A percentile compares a stretch with the other conserved stretches of the same genome.
These are phyloP conservation scores for Butyriboletus loyo DNA, from an alignment of 768 basidiomycete species.

Conservation along the genomic window DNA sequence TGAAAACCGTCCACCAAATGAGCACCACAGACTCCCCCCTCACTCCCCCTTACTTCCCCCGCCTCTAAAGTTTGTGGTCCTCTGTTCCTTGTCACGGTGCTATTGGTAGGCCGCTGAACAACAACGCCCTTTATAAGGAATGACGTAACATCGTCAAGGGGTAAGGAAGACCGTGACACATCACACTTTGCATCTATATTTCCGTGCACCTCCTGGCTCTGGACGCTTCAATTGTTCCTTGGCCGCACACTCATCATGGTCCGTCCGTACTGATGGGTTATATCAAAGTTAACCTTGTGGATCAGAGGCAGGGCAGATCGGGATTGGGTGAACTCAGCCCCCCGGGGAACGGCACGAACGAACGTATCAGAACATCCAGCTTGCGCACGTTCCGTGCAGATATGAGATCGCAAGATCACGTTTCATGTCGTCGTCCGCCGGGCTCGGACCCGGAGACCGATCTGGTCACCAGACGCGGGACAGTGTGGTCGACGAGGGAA, in stretches of 20 bases:
- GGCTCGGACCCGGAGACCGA: neutral
- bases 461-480: neutral
- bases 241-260: constrained; percentile 5
- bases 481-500: neutral
- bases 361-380: neutral
- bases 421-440: neutral
- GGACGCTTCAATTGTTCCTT: neutral
- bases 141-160: neutral
- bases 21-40: neutral
- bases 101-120: too few species aligned
- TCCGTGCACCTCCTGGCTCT: neutral
- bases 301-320: neutral
- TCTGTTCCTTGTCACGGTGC: neutral
- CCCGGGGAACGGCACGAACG: neutral
- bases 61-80: neutral
- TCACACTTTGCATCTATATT: neutral
- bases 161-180: neutral
- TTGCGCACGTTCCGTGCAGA: neutral
- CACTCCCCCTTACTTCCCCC: neutral
- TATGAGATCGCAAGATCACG: neutral
- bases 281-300: constrained; percentile 15
- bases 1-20: neutral
- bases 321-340: neutral
- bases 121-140: neutral
- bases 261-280: constrained; percentile 9